Evolutionary conservation across 2,329 filamentous ascomycete genomes (phyloP).

Genomic region (Epichloe coenophiala): DNA sequence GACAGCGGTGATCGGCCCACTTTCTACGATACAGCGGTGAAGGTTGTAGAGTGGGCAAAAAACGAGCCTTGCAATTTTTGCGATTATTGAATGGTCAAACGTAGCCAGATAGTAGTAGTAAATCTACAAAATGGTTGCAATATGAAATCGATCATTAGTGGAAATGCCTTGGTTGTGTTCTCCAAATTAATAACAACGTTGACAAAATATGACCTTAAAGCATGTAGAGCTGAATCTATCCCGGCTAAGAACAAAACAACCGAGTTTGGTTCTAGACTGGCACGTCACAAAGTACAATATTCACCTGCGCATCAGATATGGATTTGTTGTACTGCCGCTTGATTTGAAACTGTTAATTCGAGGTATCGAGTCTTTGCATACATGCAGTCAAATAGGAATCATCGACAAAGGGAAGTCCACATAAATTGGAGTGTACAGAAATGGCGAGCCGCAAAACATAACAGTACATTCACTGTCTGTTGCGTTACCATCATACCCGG

Average conservation of each 20-base stretch:
- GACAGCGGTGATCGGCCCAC: neutral
- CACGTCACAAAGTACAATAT: neutral
- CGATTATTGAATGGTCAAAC: no score
- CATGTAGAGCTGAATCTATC: no score
- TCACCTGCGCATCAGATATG: neutral
- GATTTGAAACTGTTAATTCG: no score
- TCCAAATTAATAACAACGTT: no score
- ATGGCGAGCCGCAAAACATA: neutral
- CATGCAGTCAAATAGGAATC: neutral
- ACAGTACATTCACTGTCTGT: neutral
- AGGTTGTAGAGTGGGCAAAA: neutral
- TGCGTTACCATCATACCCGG: neutral
- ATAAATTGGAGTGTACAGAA: neutral
- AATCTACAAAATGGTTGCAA: no score
- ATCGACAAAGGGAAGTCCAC: neutral
- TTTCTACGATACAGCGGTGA: neutral
- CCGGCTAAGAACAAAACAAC: no score
- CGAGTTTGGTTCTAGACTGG: no score
- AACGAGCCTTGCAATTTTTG: neutral
- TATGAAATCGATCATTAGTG: no score
- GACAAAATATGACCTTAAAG: no score
- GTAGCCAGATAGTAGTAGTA: no score
- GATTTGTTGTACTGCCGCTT: no score
- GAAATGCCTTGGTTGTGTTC: no score
- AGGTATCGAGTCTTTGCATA: neutral